Conservation (phyloP, 1,284 basidiomycete species). For the Phlebopus sp. region DNA sequence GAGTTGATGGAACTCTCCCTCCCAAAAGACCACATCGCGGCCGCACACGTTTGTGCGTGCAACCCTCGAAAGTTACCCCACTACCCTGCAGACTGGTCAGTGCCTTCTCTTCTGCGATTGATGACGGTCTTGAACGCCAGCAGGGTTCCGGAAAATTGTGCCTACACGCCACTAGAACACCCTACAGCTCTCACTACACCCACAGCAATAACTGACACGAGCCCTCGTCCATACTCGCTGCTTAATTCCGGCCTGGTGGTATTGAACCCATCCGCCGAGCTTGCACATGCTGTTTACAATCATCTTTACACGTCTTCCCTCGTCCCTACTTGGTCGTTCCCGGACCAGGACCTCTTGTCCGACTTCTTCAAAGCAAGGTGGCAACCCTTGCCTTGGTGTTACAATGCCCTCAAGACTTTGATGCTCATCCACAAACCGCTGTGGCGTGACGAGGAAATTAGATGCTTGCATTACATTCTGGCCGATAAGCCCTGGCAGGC, state of each 20-base stretch:
- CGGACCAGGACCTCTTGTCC: constrained; percentile 91
- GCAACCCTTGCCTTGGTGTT: constrained; percentile 75
- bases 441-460: constrained; percentile 79
- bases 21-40: constrained; percentile 74
- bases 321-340: constrained; percentile 74
- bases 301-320: constrained; percentile 69
- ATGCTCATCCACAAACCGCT: constrained; percentile 62
- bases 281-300: constrained; percentile 48
- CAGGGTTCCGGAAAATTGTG: constrained; percentile 90
- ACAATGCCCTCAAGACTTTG: constrained; percentile 85
- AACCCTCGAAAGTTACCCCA: constrained; percentile 83
- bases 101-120: constrained; percentile 2
- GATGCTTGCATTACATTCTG: constrained; percentile 74
- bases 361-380: constrained; percentile 75
- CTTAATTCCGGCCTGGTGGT: constrained; percentile 92
- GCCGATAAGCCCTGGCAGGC: constrained; percentile 75
- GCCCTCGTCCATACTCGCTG: too few relatives aligned
- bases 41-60: constrained; percentile 88
- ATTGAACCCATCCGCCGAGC: constrained; percentile 67
- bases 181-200: constrained; percentile 49
- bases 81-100: constrained; percentile 89
- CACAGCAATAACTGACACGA: constrained; percentile 45
- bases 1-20: constrained; percentile 79
- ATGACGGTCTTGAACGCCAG: constrained; percentile 7
- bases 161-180: constrained; percentile 63